Percentiles rank a stretch among this genome's conserved stretches.
These are phyloP conservation scores for Hippophae tibetana DNA, from an alignment of 306 rosid species.

Conservation along the genomic window DNA sequence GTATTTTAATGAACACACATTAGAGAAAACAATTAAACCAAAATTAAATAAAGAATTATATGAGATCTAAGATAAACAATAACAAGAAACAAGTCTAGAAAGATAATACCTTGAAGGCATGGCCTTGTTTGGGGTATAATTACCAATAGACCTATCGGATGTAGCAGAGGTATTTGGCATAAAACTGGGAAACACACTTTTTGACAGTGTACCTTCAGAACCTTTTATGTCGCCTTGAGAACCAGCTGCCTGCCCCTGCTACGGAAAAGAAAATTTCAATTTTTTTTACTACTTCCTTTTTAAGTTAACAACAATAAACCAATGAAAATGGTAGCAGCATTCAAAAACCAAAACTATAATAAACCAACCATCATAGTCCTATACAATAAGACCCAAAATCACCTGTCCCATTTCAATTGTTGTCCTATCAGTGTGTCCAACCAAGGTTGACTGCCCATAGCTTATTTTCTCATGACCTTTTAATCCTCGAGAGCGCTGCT, in stretches of 20 bases:
- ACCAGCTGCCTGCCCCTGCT: slow-evolving; percentile 25
- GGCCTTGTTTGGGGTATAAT: slow-evolving; percentile 39
- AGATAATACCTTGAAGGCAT: slow-evolving; percentile 54
- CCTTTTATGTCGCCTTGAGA: slow-evolving; percentile 45
- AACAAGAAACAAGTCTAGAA: slow-evolving; percentile 1
- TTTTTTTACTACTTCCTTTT: background rate
- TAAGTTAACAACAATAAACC: slow-evolving; percentile 1
- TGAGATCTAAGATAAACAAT: background rate
- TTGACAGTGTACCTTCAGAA: slow-evolving; percentile 43
- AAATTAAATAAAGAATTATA: background rate
- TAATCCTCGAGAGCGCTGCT: slow-evolving; percentile 47
- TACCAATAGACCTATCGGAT: slow-evolving; percentile 45
- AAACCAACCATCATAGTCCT: slow-evolving; percentile 14
- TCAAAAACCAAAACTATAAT: slow-evolving; percentile 5
- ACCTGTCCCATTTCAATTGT: slow-evolving; percentile 63
- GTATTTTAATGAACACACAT: background rate
- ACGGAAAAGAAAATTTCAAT: background rate
- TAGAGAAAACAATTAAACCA: background rate
- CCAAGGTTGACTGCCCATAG: slow-evolving; percentile 48
- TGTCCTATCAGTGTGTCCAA: slow-evolving; percentile 38
- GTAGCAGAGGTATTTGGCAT: slow-evolving; percentile 34
- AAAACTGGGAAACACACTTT: slow-evolving; percentile 42
- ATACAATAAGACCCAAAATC: slow-evolving; percentile 15
- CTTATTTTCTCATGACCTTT: slow-evolving; percentile 51
- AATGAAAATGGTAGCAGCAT: slow-evolving; percentile 4